Conservation (phyloP, 129 eudicot species). For the Ambrosia trifida region DNA sequence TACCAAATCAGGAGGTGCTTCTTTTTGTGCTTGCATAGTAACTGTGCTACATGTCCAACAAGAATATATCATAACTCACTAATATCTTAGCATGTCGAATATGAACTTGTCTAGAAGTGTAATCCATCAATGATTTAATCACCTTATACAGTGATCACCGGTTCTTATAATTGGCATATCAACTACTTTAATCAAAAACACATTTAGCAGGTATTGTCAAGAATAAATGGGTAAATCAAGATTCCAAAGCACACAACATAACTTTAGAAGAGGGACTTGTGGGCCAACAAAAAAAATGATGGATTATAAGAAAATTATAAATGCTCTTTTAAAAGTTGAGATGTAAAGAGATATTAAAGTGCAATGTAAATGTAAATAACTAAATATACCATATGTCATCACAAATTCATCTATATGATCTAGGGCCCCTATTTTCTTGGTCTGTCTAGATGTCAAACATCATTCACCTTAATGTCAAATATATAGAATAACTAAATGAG, state of each 20-base stretch:
- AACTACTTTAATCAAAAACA: not conserved
- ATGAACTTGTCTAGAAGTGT: constrained; percentile 13
- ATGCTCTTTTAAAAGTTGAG: not conserved
- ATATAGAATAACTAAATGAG: not conserved
- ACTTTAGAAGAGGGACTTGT: not conserved
- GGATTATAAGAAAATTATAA: not conserved
- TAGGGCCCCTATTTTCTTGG: constrained; percentile 8
- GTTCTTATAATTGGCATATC: constrained; percentile 9
- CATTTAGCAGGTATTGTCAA: not conserved
- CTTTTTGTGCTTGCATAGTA: constrained; percentile 50
- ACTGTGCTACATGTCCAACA: constrained; percentile 40
- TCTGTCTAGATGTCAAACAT: not conserved
- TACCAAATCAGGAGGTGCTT: constrained; percentile 44
- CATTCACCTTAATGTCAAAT: not conserved
- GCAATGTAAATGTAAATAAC: not conserved
- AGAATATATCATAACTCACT: constrained; percentile 13
- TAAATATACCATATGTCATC: constrained; percentile 2
- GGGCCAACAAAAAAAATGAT: not conserved
- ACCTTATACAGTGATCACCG: constrained; percentile 4
- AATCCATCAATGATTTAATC: constrained; percentile 7
- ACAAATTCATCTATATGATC: not conserved
- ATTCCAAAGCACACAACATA: constrained; percentile 6
- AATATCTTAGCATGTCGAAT: not conserved
- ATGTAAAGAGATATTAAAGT: not conserved
- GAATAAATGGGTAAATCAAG: constrained; percentile 5